Evolutionary conservation across 1,284 basidiomycete genomes (phyloP).

Genomic region (Austroboletus niveus): DNA sequence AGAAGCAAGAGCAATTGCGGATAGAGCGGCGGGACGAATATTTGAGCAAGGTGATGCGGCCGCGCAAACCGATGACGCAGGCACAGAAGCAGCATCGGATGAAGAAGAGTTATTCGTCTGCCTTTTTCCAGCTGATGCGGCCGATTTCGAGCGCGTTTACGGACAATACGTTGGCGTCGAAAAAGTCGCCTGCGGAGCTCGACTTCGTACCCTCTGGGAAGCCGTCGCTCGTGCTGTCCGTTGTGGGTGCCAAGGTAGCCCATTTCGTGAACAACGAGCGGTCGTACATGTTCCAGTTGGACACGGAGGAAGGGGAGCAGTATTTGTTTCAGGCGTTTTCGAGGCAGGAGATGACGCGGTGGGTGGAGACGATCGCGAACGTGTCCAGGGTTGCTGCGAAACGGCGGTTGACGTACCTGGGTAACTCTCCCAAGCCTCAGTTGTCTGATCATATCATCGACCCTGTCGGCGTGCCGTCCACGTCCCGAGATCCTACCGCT

Average conservation of each 20-base stretch:
- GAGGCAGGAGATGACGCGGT: constrained; percentile 66
- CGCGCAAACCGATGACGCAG: constrained; percentile 45
- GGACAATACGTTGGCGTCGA: constrained; percentile 51
- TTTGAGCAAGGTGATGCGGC: constrained; percentile 68
- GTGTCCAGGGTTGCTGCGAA: constrained; percentile 71
- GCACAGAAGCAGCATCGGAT: constrained; percentile 69
- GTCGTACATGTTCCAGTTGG: constrained; percentile 76
- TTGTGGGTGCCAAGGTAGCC: constrained; percentile 66
- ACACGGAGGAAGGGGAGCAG: constrained; percentile 82
- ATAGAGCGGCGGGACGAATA: constrained; percentile 72
- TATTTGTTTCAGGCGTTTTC: constrained; percentile 73
- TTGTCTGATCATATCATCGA: constrained; percentile 68
- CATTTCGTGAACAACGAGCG: constrained; percentile 75
- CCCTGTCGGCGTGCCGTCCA: constrained; percentile 35
- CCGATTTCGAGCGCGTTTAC: constrained; percentile 81
- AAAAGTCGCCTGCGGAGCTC: constrained; percentile 65
- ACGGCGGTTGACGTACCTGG: constrained; percentile 77
- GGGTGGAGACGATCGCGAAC: constrained; percentile 70
- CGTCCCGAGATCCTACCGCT: constrained; percentile 56
- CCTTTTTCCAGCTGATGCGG: constrained; percentile 81
- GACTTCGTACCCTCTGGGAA: constrained; percentile 70
- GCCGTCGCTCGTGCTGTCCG: constrained; percentile 67
- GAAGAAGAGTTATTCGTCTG: constrained; percentile 80
- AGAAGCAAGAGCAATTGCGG: constrained; percentile 65
- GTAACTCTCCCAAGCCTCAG: constrained; percentile 66